Evolutionary conservation across 2,329 filamentous ascomycete species (phyloP), one percentile per base, ranked within the genome.

Genomic region (Pseudogymnoascus verrucosus): DNA sequence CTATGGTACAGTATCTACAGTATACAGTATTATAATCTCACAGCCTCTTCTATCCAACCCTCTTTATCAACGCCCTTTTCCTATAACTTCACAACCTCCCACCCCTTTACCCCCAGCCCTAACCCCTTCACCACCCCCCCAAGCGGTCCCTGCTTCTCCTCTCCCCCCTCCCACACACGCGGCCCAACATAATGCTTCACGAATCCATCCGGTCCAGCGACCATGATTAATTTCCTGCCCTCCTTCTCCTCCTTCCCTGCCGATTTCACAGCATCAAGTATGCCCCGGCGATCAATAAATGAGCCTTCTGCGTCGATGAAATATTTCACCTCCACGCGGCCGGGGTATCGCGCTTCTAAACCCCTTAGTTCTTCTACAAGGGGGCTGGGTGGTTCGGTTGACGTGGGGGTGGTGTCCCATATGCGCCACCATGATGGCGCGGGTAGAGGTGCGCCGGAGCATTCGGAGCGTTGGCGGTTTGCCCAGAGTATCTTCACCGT

Each of bases 201-300:
- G 76, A 98, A 98, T 0, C 95, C 93, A 62, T 96, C 91, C 0
- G 95, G 93, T 0, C 95, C 95, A 0, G 92, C 96, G 1, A 98
- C 84, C 63, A 96, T 80, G n/a, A 97, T 78, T 19, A 96, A 74
- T 0, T 83, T 80, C 40, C 39, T 67, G 65, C 44, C 70, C 67
- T 37, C 71, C 65, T 2, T n/a, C 67, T 59, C 59, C 73, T 72
- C 62, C 76, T 72, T 62, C 76, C 72, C 28, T 2, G 62, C 62
- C 16, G 57, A 60, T 36, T 62, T 62, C 6, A 79, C 68, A 0
- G 75, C 72, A 0, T 70, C 68, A 14, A 70, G 71, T 10, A 93
- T 76, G 19, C 80, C 78, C 2, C 75, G 71, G 11, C 80, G 76
- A n/a, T 77, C 75, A 66, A 97, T 89, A 57, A 84, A 84, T 0